Conservation (phyloP, 345 rosid genomes). For the Mercurialis annua region DNA sequence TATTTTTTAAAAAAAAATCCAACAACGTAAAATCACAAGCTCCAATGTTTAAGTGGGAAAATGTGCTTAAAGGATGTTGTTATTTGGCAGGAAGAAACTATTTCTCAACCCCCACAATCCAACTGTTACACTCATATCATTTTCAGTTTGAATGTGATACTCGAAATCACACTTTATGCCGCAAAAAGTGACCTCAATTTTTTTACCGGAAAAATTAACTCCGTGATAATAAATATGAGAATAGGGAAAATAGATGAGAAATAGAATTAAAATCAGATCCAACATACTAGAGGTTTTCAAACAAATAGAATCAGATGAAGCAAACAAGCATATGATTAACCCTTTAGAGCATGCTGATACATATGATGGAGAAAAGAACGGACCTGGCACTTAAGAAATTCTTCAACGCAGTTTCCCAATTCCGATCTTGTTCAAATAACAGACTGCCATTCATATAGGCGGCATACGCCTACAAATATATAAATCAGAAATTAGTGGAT, state of each 20-base stretch:
- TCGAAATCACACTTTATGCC: no score
- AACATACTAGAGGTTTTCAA: no score
- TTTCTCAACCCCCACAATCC: background rate
- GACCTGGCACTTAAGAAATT: conserved; percentile 94
- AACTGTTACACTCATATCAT: background rate
- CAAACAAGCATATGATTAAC: no score
- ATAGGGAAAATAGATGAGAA: no score
- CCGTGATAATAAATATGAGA: no score
- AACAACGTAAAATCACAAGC: background rate
- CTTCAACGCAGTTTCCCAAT: conserved; percentile 88
- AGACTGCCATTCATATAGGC: conserved; percentile 93
- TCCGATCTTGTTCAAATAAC: conserved; percentile 93
- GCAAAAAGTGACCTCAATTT: background rate
- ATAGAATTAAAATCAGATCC: no score
- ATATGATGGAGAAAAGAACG: conserved; percentile 11
- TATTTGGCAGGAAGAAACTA: background rate
- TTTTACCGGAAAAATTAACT: no score
- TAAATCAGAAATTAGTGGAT: background rate
- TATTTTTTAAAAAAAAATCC: background rate
- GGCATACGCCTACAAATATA: conserved; percentile 77
- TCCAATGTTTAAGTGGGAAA: background rate
- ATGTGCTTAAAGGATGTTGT: background rate
- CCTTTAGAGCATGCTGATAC: background rate
- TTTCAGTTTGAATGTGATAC: no score
- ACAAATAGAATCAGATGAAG: no score